Base-by-base conservation (phyloP, 2,329 filamentous ascomycete species). In the Cercospora zeae-maydis region DNA sequence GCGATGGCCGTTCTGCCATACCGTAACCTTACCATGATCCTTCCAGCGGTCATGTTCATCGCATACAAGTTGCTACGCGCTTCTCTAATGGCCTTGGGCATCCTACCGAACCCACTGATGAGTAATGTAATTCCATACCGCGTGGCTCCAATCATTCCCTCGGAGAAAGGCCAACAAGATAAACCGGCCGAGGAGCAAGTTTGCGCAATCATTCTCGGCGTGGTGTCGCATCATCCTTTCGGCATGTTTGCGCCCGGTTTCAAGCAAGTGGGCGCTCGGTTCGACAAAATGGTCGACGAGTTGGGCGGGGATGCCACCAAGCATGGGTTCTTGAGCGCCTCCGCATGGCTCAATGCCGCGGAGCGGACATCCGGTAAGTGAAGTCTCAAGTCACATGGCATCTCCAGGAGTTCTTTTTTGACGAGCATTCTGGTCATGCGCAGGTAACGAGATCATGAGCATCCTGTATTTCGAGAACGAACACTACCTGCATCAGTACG, bases 31-130 rank as follows among this genome's bases (percentile, higher is more conserved):
- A 51, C 58, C n/a, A 45, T 66, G 36, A 39, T 66, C 9, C 49
- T 58, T 16, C 65, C 65, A 6, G 57, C 52, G 5, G 19, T 59
- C 13, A 10, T 71, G 1, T 64, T 77, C 39, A 71, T 78, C 10
- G 64, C 66, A 11, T 71, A 69, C 66, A 72, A 75, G 37, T 52
- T 74, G 14, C 54, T 66, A n/a, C 69, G 76, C 60, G 68, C 69
- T 10, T 39, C 72, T 4, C 69, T 77, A 19, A 75, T 76, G 61
- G 66, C 69, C 14, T 59, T 62, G 6, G 70, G 71, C 30, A 55
- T 73, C 16, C 73, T 72, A 13, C 61, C 59, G 7, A 78, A 78
- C 60, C 71, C 70, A 8, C 73, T 71, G 56, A 68, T 76, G 67
- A 66, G 74, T 9, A 70, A 66, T 27, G 71, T 73, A 19, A 62